Evolutionary conservation across 2,329 filamentous ascomycete genomes (phyloP), one percentile per base, ranked within the genome.

Genomic region (Neofusicoccum umdonicola): DNA sequence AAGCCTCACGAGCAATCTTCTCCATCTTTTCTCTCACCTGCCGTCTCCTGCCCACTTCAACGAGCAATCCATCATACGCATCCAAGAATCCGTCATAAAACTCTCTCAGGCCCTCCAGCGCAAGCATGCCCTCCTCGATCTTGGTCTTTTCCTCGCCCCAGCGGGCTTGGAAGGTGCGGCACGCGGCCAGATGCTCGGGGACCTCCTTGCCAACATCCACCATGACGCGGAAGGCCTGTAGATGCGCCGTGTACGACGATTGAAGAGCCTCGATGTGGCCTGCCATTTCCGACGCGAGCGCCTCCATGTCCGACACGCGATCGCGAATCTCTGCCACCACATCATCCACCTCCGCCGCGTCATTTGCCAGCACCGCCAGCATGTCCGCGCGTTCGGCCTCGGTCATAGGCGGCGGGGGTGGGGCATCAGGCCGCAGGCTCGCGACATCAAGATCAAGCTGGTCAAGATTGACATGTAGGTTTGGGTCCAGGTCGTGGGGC

Each of bases 51-150:
- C 90, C 89, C 5, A 93, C 89, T 76, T 99, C 95, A 1, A 96
- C 84, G 27, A 97, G 84, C 12, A 99, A 81, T 19, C 89, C 88
- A 69, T 92, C 90, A 73, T 99, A 98, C 0, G 93, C 92, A 61
- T 87, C 85, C 19, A 91, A 84, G 71, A 98, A 99, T 17, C 90
- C 88, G 66, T 94, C 90, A 76, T 97, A 98, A 71, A 97, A 92
- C n/a, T 86, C 82, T 11, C 88, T 84, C 71, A 97, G 85, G 22
- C 87, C 86, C 60, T 90, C 87, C 77, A 98, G 89, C 71, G 96
- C 92, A 9, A 84, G 81, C 45, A 97, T 74, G 27, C 76, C 76
- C 37, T 85, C 69, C 88, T 90, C 82, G 27, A 98, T 90, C 17
- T 83, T 84, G 3, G 86, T 84, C 68, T 89, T 88, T 69, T 96